A percentile compares a stretch with the other conserved stretches of the same genome.
phyloP scores from a whole-genome alignment of 2,329 filamentous ascomycete genomes.

The Ophiostoma novo-ulmi region DNA sequence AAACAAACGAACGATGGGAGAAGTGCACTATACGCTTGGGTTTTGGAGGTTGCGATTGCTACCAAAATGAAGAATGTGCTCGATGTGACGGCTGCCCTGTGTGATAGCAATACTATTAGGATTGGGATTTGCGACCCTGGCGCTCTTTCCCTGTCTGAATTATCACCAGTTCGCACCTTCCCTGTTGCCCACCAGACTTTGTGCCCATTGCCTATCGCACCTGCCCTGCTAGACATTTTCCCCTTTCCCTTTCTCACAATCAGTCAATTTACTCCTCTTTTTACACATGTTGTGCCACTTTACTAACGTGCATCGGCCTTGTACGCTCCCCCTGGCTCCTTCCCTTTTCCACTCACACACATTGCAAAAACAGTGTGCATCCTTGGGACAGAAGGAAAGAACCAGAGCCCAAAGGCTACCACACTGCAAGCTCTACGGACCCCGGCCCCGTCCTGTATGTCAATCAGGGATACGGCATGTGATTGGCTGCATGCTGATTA shows the following conservation, averaged over 20 bases:
- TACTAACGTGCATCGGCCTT: slow-evolving; percentile 8
- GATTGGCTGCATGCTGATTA: slow-evolving; percentile 24
- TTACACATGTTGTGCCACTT: slow-evolving; percentile 8
- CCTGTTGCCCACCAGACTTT: not conserved
- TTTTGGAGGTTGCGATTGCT: not conserved
- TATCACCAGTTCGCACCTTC: slow-evolving; percentile 9
- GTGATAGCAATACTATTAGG: not conserved
- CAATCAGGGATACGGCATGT: slow-evolving; percentile 26
- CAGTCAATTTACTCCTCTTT: not conserved
- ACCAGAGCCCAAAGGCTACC: not conserved
- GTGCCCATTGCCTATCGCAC: not conserved
- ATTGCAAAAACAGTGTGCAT: not conserved
- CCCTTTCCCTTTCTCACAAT: not conserved
- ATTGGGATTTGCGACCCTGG: not conserved
- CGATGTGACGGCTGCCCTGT: slow-evolving; percentile 7
- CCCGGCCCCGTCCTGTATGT: slow-evolving; percentile 24
- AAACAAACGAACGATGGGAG: not conserved
- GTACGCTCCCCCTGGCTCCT: not conserved
- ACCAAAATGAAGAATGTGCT: slow-evolving; percentile 7
- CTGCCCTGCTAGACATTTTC: slow-evolving; percentile 7
- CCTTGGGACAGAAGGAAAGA: not conserved
- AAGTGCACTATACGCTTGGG: not conserved
- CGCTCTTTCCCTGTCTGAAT: slow-evolving; percentile 8
- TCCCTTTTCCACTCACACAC: not conserved
- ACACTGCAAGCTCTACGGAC: slow-evolving; percentile 20